A percentile compares a stretch with the other conserved stretches of the same genome.
These are phyloP conservation scores for Naganishia vaughanmartiniae DNA, from an alignment of 768 basidiomycete species.

Conservation along the genomic window DNA sequence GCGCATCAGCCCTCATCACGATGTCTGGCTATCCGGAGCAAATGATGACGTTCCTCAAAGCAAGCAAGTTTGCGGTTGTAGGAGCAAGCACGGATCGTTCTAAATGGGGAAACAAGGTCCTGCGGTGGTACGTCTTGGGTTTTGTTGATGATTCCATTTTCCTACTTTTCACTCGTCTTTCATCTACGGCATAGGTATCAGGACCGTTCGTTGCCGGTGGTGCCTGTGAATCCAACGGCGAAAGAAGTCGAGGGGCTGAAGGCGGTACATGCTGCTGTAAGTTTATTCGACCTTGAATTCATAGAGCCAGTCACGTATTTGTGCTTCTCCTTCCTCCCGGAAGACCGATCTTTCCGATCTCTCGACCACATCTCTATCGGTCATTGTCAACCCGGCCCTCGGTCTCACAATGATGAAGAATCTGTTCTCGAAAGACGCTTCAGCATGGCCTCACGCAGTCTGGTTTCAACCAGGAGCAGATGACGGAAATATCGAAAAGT, in stretches of 20 bases:
- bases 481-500: conserved; percentile 63
- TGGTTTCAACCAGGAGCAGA: conserved; percentile 91
- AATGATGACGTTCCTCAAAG: conserved; percentile 43
- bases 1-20: background rate
- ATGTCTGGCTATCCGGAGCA: conserved; percentile 32
- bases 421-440: conserved; percentile 35
- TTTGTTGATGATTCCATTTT: background rate
- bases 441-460: conserved; percentile 65
- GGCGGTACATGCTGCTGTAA: conserved; percentile 36
- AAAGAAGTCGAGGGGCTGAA: conserved; percentile 36
- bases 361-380: conserved; percentile 41
- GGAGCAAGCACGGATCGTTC: conserved; percentile 42
- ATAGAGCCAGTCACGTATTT: background rate
- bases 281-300: conserved; percentile 6
- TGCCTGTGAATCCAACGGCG: conserved; percentile 37
- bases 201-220: conserved; percentile 35
- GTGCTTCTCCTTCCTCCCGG: background rate
- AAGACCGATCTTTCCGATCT: conserved; percentile 36
- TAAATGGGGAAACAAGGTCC: conserved; percentile 34
- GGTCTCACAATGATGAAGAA: conserved; percentile 39
- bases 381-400: conserved; percentile 42
- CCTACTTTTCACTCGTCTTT: background rate
- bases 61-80: conserved; percentile 42
- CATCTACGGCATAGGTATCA: conserved; percentile 36
- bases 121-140: conserved; percentile 36